These are phyloP conservation scores for Rutidosis leptorrhynchoides DNA, from an alignment of 129 eudicot species.

Conservation along the genomic window DNA sequence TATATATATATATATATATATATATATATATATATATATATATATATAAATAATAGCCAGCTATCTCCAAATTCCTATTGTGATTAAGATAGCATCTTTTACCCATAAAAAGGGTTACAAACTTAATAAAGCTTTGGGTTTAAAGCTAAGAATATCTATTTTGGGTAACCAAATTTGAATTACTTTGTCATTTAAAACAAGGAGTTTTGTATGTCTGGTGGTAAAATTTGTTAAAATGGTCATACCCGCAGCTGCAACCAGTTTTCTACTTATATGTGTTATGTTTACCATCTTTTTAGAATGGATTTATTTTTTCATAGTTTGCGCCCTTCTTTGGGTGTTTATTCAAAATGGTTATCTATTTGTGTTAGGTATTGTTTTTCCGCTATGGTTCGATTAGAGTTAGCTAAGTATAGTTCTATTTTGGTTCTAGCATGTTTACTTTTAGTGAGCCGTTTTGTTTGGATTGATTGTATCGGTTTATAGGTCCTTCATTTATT, in stretches of 20 bases:
- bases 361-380: too few species aligned
- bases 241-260: neutral
- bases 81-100: neutral
- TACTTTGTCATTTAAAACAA: neutral
- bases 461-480: too few species aligned
- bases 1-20: neutral
- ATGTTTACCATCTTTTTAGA: too few species aligned
- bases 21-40: too few species aligned
- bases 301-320: neutral
- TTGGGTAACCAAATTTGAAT: constrained; percentile 2
- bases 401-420: too few species aligned
- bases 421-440: too few species aligned
- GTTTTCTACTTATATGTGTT: neutral
- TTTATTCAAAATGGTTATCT: too few species aligned
- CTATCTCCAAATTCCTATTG: neutral
- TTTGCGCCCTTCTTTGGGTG: too few species aligned
- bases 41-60: neutral
- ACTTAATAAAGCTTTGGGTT: neutral
- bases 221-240: neutral
- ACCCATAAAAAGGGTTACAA: neutral
- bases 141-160: neutral
- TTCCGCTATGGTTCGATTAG: too few species aligned
- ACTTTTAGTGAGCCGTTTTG: too few species aligned
- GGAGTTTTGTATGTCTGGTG: neutral
- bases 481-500: too few species aligned